Evolutionary conservation across 805 yeast genomes (phyloP).

Genomic region (Myxozyma geophila): DNA sequence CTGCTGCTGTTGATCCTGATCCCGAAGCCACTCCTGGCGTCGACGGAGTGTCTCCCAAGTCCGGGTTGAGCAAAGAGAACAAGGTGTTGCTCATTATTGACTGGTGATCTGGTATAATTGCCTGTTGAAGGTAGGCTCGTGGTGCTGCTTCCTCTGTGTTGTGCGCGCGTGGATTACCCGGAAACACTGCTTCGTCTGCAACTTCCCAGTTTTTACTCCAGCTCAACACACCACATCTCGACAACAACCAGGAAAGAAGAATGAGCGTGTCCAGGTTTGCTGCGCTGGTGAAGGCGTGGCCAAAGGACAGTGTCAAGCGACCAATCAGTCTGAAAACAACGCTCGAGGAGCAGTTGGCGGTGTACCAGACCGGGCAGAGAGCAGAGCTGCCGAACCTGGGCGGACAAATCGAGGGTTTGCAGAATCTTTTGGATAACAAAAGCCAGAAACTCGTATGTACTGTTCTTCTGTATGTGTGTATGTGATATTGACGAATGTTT

Average conservation of each 20-base stretch:
- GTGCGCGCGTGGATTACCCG: not conserved
- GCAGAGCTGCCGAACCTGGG: slow-evolving; percentile 16
- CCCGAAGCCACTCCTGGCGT: not conserved
- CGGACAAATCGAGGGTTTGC: slow-evolving; percentile 15
- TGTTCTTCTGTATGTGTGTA: not conserved
- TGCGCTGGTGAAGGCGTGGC: slow-evolving; percentile 25
- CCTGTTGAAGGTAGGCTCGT: not conserved
- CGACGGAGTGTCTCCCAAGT: not conserved
- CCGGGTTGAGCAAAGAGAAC: slow-evolving; percentile 8
- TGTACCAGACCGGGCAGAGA: slow-evolving; percentile 1
- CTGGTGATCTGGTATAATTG: not conserved
- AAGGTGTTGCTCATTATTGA: not conserved
- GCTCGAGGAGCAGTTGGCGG: slow-evolving; percentile 20
- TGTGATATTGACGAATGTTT: not conserved
- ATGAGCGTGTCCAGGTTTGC: slow-evolving; percentile 21
- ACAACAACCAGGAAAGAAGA: not conserved
- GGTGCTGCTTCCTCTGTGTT: not conserved
- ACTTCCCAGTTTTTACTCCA: not conserved
- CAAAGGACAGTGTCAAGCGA: slow-evolving; percentile 25
- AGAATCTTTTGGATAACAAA: slow-evolving; percentile 18
- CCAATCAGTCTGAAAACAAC: slow-evolving; percentile 13
- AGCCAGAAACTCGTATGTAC: slow-evolving; percentile 16
- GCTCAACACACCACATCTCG: not conserved
- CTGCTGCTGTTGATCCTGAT: not conserved
- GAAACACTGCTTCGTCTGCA: not conserved